Evolutionary conservation across 331 rosid genomes (phyloP), one percentile per base, ranked within the genome.

Genomic region (Saraca asoca): DNA sequence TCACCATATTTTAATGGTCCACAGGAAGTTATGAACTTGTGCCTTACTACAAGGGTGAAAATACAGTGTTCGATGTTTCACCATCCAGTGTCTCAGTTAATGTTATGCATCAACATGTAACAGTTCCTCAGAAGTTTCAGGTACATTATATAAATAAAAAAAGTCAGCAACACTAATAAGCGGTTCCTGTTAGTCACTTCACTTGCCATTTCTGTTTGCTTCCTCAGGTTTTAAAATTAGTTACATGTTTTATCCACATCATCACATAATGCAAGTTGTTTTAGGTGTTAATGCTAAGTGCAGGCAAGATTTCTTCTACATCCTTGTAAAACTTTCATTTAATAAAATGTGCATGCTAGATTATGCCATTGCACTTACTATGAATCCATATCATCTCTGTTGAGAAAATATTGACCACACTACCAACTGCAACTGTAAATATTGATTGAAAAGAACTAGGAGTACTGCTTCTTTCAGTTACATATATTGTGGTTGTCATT

Each of bases 31-130:
- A 84, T 66, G 86, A 83, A 79, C 89, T 94, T 60, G 84, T 94
- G 58, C 98, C 98, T 66, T 94, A 81, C 82, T 94, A 94, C 85
- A 90, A 86, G 87, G 98, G 98, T 61, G 98, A 94, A 73, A 90
- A 94, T 82, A 88, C 96, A 17, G 85, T 88, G 44, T 93, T 93
- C 84, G 98, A 88, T 67, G 87, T 94, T 83, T 94, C 89, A n/a
- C 97, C 98, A 18, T 80, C 95, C 56, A 79, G 81, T 69, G 81
- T 83, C 78, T 72, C 87, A 6, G 85, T 88, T 71, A 81, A 69
- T 75, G 88, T 94, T 62, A 86, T 78, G 75, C 98, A 94, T 80
- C 95, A 81, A 72, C 97, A 90, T 69, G 81, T 85, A 69, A 71
- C 82, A 7, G 80, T 94, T 81, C 79, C 91, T 16, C 90, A 83